These are phyloP conservation scores for Logfia minima DNA, from an alignment of 129 eudicot genomes.

Conservation along the genomic window DNA sequence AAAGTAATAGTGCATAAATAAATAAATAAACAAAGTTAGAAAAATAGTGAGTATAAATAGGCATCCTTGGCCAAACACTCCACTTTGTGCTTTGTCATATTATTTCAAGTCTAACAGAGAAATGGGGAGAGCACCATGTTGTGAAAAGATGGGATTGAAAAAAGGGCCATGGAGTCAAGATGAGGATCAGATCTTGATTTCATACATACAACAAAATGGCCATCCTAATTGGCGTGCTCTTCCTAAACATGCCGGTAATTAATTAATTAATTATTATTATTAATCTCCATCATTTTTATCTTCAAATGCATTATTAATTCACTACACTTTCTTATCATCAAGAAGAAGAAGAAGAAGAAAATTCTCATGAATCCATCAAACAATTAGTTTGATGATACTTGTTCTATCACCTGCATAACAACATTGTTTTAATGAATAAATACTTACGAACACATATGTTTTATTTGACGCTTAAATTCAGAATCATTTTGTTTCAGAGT, in stretches of 20 bases:
- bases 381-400: no score
- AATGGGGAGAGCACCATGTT: conserved; percentile 91
- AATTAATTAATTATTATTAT: conserved; percentile 26
- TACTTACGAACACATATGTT: no score
- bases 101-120: conserved; percentile 8
- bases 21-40: neutral
- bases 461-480: no score
- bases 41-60: conserved; percentile 11
- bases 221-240: conserved; percentile 85
- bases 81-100: conserved; percentile 21
- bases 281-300: neutral
- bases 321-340: no score
- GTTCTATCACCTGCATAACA: no score
- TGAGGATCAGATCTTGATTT: conserved; percentile 60
- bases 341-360: no score
- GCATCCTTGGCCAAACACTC: conserved; percentile 25
- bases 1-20: no score
- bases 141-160: conserved; percentile 79
- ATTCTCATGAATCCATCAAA: neutral
- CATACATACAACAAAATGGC: conserved; percentile 56
- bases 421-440: no score
- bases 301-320: neutral
- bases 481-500: neutral
- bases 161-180: conserved; percentile 84
- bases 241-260: conserved; percentile 77